Base-by-base conservation (phyloP, 75 land plant genomes). In the Selaginella moellendorffii region DNA sequence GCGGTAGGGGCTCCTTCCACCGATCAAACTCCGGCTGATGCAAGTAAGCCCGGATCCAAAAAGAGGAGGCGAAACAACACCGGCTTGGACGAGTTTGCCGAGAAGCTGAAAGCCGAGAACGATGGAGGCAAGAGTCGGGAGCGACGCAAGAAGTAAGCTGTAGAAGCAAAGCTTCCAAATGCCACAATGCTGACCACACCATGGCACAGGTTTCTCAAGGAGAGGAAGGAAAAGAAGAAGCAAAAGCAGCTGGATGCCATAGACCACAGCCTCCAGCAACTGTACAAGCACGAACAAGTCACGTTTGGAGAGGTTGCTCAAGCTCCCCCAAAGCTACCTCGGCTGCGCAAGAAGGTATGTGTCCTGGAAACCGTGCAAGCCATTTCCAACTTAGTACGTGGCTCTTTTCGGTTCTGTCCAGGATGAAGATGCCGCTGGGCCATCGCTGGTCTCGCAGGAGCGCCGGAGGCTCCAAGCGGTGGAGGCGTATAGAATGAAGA, bases 381-480 rank as follows among this genome's bases (percentile, higher is more conserved):
- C n/a, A n/a, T n/a, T n/a, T n/a, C n/a, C n/a, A n/a, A n/a, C n/a
- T n/a, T n/a, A n/a, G n/a, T 36, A 36, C 5, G 14, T 14, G 5
- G 5, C 14, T 36, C 14, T 36, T 14, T 36, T 36, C 46, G 5
- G 46, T 36, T 36, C 10, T 36, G 46, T 36, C 5, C 46, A 36
- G 46, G 14, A 36, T 36, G 14, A 36, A 36, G 46, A 5, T 5
- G 46, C 10, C 10, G 14, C 14, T 36, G 46, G 46, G 14, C 10
- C 46, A 36, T 36, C 46, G n/a, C n/a, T n/a, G n/a, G 85, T 85
- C 30, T 89, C 84, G 52, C 74, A 72, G 14, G 88, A 90, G 72
- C 74, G 96, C 69, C 70, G 83, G 30, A 69, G 96, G 28, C 68
- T 87, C 31, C 71, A 82, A 70, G 96, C 87, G 2, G 67, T 90